Percentiles rank a stretch among this genome's conserved stretches.
phyloP scores from a whole-genome alignment of 176 grass and related monocot species.

The Raddia guianensis region DNA sequence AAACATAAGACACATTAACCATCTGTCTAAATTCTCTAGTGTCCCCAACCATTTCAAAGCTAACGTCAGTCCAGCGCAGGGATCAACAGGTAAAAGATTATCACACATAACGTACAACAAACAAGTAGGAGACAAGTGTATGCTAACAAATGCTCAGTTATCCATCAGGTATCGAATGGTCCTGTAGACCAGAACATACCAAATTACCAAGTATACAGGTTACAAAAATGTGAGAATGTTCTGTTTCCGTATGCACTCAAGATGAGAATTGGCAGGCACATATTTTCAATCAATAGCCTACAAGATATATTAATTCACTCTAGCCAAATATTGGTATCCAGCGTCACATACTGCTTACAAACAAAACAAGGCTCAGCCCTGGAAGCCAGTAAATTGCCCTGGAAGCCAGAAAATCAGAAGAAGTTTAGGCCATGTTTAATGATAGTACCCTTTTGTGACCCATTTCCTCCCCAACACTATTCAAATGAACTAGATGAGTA shows the following conservation, averaged over 20 bases:
- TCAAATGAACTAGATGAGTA: too few species aligned
- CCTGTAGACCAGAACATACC: too few species aligned
- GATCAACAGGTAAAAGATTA: neutral
- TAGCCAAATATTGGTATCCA: neutral
- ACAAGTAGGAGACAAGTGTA: too few species aligned
- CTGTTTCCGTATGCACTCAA: neutral
- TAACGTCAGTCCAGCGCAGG: neutral
- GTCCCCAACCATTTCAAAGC: neutral
- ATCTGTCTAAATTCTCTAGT: neutral
- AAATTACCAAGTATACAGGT: too few species aligned
- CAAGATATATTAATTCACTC: neutral
- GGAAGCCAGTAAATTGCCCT: neutral
- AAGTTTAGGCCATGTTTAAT: neutral
- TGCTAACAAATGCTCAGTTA: too few species aligned
- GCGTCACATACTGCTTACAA: neutral
- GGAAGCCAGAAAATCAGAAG: neutral
- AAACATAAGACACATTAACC: neutral
- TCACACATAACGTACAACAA: too few species aligned
- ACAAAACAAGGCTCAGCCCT: conserved; percentile 8
- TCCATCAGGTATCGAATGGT: too few species aligned
- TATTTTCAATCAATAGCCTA: neutral
- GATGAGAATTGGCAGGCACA: neutral
- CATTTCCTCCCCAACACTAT: too few species aligned
- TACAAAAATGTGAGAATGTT: neutral
- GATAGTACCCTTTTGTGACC: too few species aligned